Conservation (phyloP, 2,329 filamentous ascomycete genomes). For the Diaporthe humulicola region DNA sequence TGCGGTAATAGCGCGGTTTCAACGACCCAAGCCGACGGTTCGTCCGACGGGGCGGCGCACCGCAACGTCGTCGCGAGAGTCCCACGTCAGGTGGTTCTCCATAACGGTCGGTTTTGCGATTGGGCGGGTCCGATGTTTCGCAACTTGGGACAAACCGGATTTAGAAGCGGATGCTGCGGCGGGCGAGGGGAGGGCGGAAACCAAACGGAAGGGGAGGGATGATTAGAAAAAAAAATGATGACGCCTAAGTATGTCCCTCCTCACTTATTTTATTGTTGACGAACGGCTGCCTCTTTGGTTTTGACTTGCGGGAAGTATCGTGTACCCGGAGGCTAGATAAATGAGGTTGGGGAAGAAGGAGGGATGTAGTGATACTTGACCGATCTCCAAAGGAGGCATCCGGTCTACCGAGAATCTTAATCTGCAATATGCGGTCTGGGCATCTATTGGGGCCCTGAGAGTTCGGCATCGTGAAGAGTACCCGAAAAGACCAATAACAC, state of each 20-base stretch:
- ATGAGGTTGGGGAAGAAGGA: neutral
- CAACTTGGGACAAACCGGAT: slow-evolving; percentile 7
- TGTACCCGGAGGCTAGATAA: neutral
- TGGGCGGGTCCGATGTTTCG: slow-evolving; percentile 28
- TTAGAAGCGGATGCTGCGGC: slow-evolving; percentile 25
- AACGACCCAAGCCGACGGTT: slow-evolving; percentile 16
- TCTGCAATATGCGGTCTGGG: neutral
- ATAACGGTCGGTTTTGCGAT: neutral
- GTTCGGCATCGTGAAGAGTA: neutral
- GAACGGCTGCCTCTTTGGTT: neutral
- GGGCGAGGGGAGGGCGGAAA: neutral
- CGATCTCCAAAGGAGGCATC: neutral
- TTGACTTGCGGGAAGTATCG: neutral
- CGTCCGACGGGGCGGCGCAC: neutral
- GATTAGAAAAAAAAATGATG: neutral
- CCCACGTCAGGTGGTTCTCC: neutral
- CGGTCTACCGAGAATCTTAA: neutral
- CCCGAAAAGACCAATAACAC: neutral
- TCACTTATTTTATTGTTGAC: neutral
- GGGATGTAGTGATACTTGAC: neutral
- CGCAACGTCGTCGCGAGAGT: neutral
- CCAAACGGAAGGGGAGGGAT: neutral
- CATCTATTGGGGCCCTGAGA: neutral
- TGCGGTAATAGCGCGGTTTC: slow-evolving; percentile 24
- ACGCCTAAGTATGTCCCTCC: no score